phyloP scores from a whole-genome alignment of 371 early-diverging fungal genomes.

The Choanephora cucurbitarum region DNA sequence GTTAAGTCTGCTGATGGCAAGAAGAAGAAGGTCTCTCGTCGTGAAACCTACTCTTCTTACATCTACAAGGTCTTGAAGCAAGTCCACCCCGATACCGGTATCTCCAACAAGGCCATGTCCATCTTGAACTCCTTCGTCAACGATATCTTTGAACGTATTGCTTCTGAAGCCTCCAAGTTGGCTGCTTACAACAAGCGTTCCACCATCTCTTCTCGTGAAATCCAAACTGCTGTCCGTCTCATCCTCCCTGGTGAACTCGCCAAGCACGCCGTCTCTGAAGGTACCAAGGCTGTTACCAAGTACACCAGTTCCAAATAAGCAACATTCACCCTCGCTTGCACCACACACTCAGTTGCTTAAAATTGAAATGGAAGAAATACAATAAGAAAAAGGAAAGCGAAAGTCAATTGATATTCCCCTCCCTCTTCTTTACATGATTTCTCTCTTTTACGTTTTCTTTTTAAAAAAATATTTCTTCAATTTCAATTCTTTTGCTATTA shows the following conservation, averaged over 20 bases:
- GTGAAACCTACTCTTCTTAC: conserved; percentile 94
- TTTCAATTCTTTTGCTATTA: conserved; percentile 2
- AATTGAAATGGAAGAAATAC: background rate
- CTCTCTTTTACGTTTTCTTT: background rate
- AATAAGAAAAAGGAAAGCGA: background rate
- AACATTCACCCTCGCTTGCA: background rate
- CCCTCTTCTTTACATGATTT: background rate
- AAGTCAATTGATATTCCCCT: conserved; percentile 10
- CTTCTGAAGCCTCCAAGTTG: conserved; percentile 87
- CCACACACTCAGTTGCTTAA: no score
- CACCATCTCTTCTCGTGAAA: conserved; percentile 94
- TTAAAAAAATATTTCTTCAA: background rate
- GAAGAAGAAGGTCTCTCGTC: conserved; percentile 67
- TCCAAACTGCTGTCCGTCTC: conserved; percentile 93
- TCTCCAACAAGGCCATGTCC: conserved; percentile 98
- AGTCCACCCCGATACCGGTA: conserved; percentile 97
- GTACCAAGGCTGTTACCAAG: conserved; percentile 97
- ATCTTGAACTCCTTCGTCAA: conserved; percentile 98
- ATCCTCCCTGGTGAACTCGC: conserved; percentile 95
- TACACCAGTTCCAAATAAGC: conserved; percentile 83
- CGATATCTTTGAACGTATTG: conserved; percentile 96
- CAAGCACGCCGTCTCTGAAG: conserved; percentile 98
- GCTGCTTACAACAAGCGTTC: conserved; percentile 93
- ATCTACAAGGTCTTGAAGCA: conserved; percentile 98
- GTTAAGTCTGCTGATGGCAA: conserved; percentile 31